A percentile compares a stretch with the other conserved stretches of the same genome.
Evolutionary conservation across 2,329 filamentous ascomycete genomes (phyloP).

Genomic region (Fusarium liriodendri): DNA sequence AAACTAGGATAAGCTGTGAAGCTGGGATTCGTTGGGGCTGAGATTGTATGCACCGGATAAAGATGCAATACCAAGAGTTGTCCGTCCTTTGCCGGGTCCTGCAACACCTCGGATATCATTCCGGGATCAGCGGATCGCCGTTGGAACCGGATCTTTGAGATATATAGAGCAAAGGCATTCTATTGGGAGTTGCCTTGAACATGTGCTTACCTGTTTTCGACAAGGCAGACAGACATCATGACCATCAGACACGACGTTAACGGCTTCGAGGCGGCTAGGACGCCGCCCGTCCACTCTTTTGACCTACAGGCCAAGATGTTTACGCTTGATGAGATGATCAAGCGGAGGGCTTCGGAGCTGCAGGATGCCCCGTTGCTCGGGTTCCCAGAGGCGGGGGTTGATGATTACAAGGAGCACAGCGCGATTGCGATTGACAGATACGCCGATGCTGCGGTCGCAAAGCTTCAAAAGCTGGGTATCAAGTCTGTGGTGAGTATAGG

Average conservation of each 20-base stretch:
- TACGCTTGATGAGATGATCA: slow-evolving; percentile 36
- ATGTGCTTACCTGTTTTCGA: neutral
- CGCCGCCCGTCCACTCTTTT: neutral
- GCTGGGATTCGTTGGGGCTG: neutral
- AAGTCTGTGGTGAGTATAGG: slow-evolving; percentile 23
- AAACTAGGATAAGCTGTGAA: neutral
- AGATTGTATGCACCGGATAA: neutral
- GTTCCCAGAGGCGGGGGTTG: slow-evolving; percentile 16
- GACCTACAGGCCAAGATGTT: slow-evolving; percentile 30
- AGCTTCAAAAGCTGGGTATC: slow-evolving; percentile 22
- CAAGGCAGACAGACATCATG: slow-evolving; percentile 17
- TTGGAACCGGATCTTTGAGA: neutral
- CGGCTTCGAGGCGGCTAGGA: slow-evolving; percentile 11
- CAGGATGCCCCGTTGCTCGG: slow-evolving; percentile 24
- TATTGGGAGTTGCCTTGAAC: neutral
- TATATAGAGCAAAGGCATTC: neutral
- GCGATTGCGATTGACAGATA: slow-evolving; percentile 34
- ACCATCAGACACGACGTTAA: slow-evolving; percentile 39
- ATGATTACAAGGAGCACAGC: slow-evolving; percentile 37
- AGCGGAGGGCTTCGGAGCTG: slow-evolving; percentile 22
- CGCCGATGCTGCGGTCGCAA: slow-evolving; percentile 36
- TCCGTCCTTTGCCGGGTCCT: neutral
- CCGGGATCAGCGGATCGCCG: neutral
- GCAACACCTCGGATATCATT: neutral
- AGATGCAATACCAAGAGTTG: neutral